Evolutionary conservation across 2,329 filamentous ascomycete species (phyloP).

Genomic region (Colletotrichum costaricense): DNA sequence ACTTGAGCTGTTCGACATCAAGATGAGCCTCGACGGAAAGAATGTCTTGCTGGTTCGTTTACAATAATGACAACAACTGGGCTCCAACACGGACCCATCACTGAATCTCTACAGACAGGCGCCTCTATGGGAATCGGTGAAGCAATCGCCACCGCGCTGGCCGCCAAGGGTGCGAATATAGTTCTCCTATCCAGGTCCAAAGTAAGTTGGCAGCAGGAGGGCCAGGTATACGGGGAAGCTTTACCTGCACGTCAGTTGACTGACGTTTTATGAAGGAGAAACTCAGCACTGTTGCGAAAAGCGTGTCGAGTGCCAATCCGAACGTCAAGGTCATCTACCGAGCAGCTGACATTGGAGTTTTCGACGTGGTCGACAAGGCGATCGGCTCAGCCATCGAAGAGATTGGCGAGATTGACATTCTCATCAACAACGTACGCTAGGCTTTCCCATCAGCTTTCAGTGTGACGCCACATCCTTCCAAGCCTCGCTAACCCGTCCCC

Average conservation of each 20-base stretch:
- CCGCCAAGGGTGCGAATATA: constrained; percentile 51
- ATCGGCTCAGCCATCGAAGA: constrained; percentile 45
- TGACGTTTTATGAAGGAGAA: constrained; percentile 28
- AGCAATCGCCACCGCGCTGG: constrained; percentile 53
- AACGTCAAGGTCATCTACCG: constrained; percentile 21
- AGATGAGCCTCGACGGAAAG: constrained; percentile 11
- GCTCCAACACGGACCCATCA: accelerated
- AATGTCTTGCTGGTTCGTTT: constrained; percentile 1
- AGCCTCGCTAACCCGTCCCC: background rate
- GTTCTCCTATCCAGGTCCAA: constrained; percentile 54
- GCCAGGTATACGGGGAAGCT: no score
- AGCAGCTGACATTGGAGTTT: constrained; percentile 44
- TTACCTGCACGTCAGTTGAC: background rate
- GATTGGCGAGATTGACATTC: constrained; percentile 52
- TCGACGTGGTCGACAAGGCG: constrained; percentile 45
- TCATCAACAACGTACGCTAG: constrained; percentile 55
- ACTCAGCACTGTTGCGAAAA: constrained; percentile 37
- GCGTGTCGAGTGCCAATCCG: constrained; percentile 33
- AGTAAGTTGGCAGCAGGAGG: constrained; percentile 13
- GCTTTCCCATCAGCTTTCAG: background rate
- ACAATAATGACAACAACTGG: no score
- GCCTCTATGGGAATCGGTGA: constrained; percentile 60
- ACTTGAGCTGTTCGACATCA: no score
- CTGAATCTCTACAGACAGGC: constrained; percentile 43
- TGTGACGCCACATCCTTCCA: background rate